Base-by-base conservation (phyloP, 1,139 yeast genomes). In the Zygosaccharomyces sapae region DNA sequence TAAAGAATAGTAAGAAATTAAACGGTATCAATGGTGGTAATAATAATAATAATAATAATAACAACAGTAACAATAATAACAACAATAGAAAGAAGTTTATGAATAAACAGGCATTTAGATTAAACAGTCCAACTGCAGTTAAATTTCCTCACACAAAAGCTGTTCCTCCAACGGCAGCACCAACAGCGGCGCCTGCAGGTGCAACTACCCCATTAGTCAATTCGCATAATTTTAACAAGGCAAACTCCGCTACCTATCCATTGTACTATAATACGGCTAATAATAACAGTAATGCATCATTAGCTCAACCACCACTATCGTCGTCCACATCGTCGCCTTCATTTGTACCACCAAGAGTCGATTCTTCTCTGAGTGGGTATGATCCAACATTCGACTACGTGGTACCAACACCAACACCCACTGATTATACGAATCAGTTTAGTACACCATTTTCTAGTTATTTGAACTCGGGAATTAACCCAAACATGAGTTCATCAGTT, bases 311-410 rank as follows among this genome's bases (percentile, higher is more conserved):
- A 16, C 52, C 43, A 27, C 38, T 48, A 25, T 43, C 54, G 41
- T 51, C 57, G 2, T 46, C 52, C n/a, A 52, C 47, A 43, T 54
- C 57, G 22, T 54, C 57, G 5, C 55, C 57, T 20, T 54, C 57
- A 8, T 50, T 53, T 13, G 54, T 50, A 4, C 53, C 56, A 10
- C 52, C 55, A 5, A 45, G 51, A 24, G 48, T 49, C 12, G 55
- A 55, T 35, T 49, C 53, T 27, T 40, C 55, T n/a, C 33, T 53
- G 20, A 48, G 54, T 34, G 55, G 55, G 9, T 44, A 47, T 33
- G 46, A 46, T 33, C 46, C 53, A 19, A 50, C 48, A 19, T 50
- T 47, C 29, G 59, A 53, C 33, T 52, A 48, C 31, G 42, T 50
- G 33, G 41, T 49, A 27, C 52, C 55, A n/a, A n/a, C n/a, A n/a